Percentiles rank a stretch among this genome's conserved stretches.
phyloP scores from a whole-genome alignment of 2,329 filamentous ascomycete species.

The Aspergillus sojae region DNA sequence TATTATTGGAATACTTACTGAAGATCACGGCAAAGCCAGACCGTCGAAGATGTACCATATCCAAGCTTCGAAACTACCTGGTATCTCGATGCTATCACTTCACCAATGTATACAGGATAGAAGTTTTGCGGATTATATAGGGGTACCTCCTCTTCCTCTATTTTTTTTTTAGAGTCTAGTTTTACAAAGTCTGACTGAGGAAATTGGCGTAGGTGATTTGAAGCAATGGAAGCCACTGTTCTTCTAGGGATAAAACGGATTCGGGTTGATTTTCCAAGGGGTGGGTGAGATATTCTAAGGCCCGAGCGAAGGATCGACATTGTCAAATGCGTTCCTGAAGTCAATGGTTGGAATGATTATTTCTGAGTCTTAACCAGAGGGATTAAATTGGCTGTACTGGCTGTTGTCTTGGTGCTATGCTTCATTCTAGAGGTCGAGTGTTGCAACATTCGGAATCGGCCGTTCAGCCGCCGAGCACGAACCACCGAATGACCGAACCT shows the following conservation, averaged over 20 bases:
- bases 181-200: slow-evolving; percentile 11
- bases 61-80: slow-evolving; percentile 27
- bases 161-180: slow-evolving; percentile 7
- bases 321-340: no score
- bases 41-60: slow-evolving; percentile 26
- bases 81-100: slow-evolving; percentile 21
- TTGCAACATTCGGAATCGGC: no score
- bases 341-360: no score
- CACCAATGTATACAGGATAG: slow-evolving; percentile 18
- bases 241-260: not conserved
- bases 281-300: no score
- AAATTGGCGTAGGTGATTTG: not conserved
- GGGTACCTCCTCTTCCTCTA: slow-evolving; percentile 20
- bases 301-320: no score
- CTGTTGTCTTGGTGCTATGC: no score
- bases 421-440: no score
- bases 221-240: not conserved
- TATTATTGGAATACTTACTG: slow-evolving; percentile 7
- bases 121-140: slow-evolving; percentile 15
- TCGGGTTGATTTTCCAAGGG: no score
- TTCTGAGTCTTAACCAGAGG: no score
- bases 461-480: not conserved
- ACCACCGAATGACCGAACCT: not conserved
- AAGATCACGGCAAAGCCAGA: slow-evolving; percentile 26
- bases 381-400: no score